Conservation (phyloP, 176 grass and related monocot genomes). For the Oryza meridionalis region DNA sequence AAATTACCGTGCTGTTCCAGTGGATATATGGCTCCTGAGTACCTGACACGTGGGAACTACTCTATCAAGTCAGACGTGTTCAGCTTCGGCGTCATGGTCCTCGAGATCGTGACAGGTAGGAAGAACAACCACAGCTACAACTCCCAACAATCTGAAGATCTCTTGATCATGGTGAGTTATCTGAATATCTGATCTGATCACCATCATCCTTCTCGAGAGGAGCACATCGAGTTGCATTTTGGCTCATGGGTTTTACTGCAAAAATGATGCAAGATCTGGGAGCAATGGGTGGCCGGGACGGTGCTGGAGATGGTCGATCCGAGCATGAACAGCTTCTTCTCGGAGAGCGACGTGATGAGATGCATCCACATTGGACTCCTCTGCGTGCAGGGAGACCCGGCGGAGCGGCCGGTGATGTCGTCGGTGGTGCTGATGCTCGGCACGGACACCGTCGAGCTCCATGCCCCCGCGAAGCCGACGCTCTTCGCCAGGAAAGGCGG, state of each 20-base stretch:
- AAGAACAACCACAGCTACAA: not conserved
- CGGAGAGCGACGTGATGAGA: slow-evolving; percentile 4
- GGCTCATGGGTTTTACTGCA: not conserved
- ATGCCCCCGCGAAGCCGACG: not conserved
- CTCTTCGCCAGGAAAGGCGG: not conserved
- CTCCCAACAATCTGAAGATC: not conserved
- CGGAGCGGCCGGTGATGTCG: slow-evolving; percentile 43
- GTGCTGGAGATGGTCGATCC: slow-evolving; percentile 32
- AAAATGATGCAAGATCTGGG: slow-evolving; percentile 30
- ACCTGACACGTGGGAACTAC: not conserved
- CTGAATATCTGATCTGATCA: not conserved
- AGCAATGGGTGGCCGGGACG: slow-evolving; percentile 31
- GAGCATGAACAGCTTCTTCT: not conserved
- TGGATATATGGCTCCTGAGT: not conserved
- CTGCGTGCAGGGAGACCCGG: slow-evolving; percentile 43
- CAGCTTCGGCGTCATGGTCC: not conserved
- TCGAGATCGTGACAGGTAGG: not conserved
- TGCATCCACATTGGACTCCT: slow-evolving; percentile 39
- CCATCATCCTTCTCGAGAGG: not conserved
- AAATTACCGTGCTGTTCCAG: not conserved
- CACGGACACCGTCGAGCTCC: slow-evolving; percentile 1
- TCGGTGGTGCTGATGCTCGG: slow-evolving; percentile 39
- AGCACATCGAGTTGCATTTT: not conserved
- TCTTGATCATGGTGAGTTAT: not conserved
- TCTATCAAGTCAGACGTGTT: not conserved